A percentile compares a stretch with the other conserved stretches of the same genome.
These are phyloP conservation scores for Mycena latifolia DNA, from an alignment of 768 basidiomycete genomes.

Conservation along the genomic window DNA sequence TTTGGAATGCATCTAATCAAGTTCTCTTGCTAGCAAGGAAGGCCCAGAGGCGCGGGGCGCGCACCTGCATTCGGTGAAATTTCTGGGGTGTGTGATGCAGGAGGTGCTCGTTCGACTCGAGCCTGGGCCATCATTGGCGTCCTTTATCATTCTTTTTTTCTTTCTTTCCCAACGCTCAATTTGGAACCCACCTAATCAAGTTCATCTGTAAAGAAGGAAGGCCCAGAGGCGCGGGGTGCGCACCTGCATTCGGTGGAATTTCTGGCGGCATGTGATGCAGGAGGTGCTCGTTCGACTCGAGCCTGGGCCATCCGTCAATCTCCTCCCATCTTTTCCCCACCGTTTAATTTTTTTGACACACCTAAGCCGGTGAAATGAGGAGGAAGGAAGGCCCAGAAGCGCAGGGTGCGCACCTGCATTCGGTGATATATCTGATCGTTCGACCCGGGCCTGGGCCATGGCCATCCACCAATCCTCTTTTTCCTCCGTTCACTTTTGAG, in stretches of 20 bases:
- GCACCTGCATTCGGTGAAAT: neutral
- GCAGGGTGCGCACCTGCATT: neutral
- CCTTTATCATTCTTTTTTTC: neutral
- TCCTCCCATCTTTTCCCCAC: too few relatives aligned
- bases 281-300: too few relatives aligned
- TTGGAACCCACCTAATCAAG: neutral
- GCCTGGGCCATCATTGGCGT: neutral
- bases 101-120: too few relatives aligned
- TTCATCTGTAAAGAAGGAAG: neutral
- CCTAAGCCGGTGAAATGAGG: neutral
- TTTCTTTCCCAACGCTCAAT: too few relatives aligned
- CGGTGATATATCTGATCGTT: neutral
- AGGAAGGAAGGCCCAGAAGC: neutral
- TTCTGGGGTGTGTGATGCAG: too few relatives aligned
- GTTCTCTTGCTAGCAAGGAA: neutral
- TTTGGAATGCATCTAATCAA: too few relatives aligned
- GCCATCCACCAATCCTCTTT: neutral
- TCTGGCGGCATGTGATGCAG: too few relatives aligned
- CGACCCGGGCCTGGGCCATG: too few relatives aligned
- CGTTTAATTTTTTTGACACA: too few relatives aligned
- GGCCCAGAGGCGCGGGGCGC: neutral
- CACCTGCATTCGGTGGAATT: too few relatives aligned
- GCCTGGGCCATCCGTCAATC: too few relatives aligned
- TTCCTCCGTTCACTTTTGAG: neutral
- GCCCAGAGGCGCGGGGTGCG: neutral